Base-by-base conservation (phyloP, 352 stramenopile species). In the Globisporangium rhizosaccharum region DNA sequence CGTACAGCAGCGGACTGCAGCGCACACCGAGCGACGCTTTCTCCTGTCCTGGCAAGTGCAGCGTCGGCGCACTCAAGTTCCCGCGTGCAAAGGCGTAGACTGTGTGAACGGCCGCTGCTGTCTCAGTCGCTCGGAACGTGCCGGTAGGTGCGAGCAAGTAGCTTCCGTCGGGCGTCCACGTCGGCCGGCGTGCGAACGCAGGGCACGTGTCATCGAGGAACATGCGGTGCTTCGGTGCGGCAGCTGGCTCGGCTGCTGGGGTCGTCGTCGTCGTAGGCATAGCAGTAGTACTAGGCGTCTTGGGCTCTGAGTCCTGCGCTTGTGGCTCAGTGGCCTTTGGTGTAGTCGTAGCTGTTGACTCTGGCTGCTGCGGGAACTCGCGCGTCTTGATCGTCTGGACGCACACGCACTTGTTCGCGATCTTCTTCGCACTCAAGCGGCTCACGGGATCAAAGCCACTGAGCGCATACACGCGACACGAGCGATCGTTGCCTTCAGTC, bases 11-110 rank as follows among this genome's bases (percentile, higher is more conserved):
- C n/a, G 96, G 96, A 53, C 91, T 98, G 67, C 92, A 96, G 56
- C 89, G 87, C n/a, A 98, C 85, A 6, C 85, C 91, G 37, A 98
- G 79, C 14, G 93, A 97, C 18, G 90, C 81, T 67, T 98, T 98
- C 45, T 97, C 90, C 28, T 97, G 76, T 15, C 94, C 93, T 2
- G 87, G 76, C 26, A 99, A 73, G 42, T 98, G 92, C 51, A 97
- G 80, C 56, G 88, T 91, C 2, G 96, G 96, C 65, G 90, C 71
- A 55, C 89, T 89, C 64, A 97, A 90, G 66, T 95, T 83, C 57
- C 97, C 94, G 45, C 96, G 82, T 8, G 85, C 87, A 72, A 98
- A 99, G n/a, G 95, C 83, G 71, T 97, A 98, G 2, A 96, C 96
- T 7, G 91, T 96, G 76, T 92, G 86, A 8, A 87, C 68, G 0